Conservation (phyloP, 805 yeast genomes). For the Saturnispora silvae region DNA sequence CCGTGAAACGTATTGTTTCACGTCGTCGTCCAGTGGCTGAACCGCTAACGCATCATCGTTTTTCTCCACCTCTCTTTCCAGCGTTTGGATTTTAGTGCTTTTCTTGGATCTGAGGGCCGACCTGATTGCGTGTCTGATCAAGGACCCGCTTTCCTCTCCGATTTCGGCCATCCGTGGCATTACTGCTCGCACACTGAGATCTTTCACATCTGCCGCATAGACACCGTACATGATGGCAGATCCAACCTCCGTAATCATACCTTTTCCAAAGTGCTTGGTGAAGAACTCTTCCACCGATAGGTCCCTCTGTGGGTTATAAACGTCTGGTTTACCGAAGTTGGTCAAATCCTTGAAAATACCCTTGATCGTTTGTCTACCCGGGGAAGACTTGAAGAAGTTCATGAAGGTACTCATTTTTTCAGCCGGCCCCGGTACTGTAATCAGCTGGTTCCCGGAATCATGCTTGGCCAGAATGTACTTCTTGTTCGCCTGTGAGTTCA, state of each 20-base stretch:
- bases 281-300: conserved; percentile 44
- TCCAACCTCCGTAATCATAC: conserved; percentile 42
- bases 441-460: conserved; percentile 27
- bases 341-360: conserved; percentile 7
- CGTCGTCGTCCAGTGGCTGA: conserved; percentile 17
- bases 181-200: conserved; percentile 55
- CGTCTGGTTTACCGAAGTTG: not conserved
- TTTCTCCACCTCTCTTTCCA: conserved; percentile 9
- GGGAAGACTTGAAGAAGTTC: conserved; percentile 20
- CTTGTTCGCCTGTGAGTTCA: conserved; percentile 52
- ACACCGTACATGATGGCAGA: conserved; percentile 86
- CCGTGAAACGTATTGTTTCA: conserved; percentile 2
- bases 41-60: conserved; percentile 13
- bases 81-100: not conserved
- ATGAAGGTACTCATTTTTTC: conserved; percentile 24
- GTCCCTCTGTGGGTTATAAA: conserved; percentile 3
- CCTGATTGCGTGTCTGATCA: conserved; percentile 31
- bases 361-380: conserved; percentile 12
- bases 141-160: conserved; percentile 52
- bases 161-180: conserved; percentile 44
- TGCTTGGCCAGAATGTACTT: conserved; percentile 46
- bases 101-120: conserved; percentile 16
- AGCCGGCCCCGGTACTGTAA: conserved; percentile 38
- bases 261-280: conserved; percentile 56
- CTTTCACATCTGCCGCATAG: conserved; percentile 72